Conservation (phyloP, 768 basidiomycete species). For the Leccinum disarticulatum region DNA sequence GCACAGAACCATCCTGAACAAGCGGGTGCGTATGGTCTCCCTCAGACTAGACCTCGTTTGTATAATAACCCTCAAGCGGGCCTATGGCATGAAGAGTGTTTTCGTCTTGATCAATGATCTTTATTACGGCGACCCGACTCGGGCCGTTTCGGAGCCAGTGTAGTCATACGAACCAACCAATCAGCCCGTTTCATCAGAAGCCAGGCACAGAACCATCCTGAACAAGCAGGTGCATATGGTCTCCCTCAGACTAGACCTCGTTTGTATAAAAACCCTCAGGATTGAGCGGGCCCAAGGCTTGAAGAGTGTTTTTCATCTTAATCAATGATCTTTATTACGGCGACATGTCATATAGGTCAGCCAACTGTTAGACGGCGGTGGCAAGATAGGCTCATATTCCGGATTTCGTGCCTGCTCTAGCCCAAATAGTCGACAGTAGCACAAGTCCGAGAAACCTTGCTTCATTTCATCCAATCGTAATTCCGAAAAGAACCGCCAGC, state of each 20-base stretch:
- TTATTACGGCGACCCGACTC: too few species aligned
- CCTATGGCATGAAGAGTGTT: background rate
- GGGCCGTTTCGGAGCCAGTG: background rate
- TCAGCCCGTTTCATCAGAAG: background rate
- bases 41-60: background rate
- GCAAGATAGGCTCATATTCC: background rate
- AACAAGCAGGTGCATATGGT: background rate
- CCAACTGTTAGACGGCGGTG: background rate
- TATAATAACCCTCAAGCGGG: background rate
- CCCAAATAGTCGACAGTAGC: background rate
- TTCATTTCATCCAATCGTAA: too few species aligned
- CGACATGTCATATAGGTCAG: background rate
- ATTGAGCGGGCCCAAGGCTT: background rate
- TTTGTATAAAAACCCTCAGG: background rate
- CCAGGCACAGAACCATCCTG: background rate
- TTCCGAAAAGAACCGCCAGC: too few species aligned
- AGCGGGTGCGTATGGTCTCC: background rate
- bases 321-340: too few species aligned
- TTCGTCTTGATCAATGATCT: background rate
- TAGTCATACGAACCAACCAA: background rate
- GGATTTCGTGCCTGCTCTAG: background rate
- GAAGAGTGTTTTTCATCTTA: background rate
- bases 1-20: background rate
- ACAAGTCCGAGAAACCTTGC: too few species aligned
- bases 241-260: background rate